Conservation (phyloP, 495 filamentous ascomycete species). For the Neurospora sp. region DNA sequence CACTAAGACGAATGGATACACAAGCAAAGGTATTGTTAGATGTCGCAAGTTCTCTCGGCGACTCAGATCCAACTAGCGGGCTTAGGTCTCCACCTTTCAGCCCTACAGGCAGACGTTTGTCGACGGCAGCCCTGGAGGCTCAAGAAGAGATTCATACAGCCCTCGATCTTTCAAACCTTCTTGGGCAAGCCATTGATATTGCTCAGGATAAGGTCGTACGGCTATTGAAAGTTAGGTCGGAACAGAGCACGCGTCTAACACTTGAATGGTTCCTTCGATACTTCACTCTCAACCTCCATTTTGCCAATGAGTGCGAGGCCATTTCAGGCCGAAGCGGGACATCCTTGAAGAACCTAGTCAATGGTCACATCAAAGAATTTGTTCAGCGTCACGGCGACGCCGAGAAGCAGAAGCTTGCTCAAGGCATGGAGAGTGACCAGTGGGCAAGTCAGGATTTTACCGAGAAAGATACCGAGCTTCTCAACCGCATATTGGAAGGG, state of each 20-base stretch:
- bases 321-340: constrained; percentile 83
- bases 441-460: constrained; percentile 87
- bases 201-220: constrained; percentile 89
- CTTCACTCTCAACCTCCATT: constrained; percentile 86
- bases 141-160: constrained; percentile 79
- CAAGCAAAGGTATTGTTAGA: constrained; percentile 96
- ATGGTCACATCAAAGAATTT: constrained; percentile 85
- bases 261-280: constrained; percentile 79
- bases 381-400: constrained; percentile 63
- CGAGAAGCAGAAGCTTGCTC: constrained; percentile 69
- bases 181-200: constrained; percentile 87
- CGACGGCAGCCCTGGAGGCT: constrained; percentile 26
- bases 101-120: constrained; percentile 27
- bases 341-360: constrained; percentile 76
- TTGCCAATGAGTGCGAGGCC: constrained; percentile 94
- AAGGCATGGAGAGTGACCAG: constrained; percentile 78
- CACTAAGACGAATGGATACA: constrained; percentile 69
- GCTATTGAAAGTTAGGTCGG: constrained; percentile 80
- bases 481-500: constrained; percentile 60
- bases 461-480: constrained; percentile 50
- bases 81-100: constrained; percentile 40
- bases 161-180: constrained; percentile 86
- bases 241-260: constrained; percentile 64
- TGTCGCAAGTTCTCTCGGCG: constrained; percentile 69
- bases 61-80: constrained; percentile 18